Conservation (phyloP, 2,329 filamentous ascomycete genomes). For the Alternaria arbusti region DNA sequence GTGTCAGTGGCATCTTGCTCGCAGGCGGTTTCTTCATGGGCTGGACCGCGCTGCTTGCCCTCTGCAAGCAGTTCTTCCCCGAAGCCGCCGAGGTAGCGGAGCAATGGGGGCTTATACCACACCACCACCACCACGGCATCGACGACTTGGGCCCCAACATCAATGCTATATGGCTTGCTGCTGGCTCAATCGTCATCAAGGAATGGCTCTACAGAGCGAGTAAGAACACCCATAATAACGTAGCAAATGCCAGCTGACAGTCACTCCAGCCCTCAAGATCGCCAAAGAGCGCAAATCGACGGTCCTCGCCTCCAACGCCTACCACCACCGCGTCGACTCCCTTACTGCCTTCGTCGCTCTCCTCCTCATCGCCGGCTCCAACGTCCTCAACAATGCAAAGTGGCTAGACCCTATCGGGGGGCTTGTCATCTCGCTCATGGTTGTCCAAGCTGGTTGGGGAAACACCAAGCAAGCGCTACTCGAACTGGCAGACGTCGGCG, state of each 20-base stretch:
- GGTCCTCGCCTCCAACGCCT: conserved; percentile 91
- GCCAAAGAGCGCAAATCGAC: conserved; percentile 93
- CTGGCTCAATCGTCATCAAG: conserved; percentile 87
- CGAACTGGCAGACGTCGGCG: conserved; percentile 88
- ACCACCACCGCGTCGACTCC: conserved; percentile 96
- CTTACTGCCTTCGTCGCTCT: conserved; percentile 94
- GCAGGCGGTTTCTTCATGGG: conserved; percentile 93
- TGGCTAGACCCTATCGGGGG: conserved; percentile 97
- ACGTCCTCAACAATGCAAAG: conserved; percentile 80
- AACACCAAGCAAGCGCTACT: conserved; percentile 84
- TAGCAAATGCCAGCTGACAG: conserved; percentile 28
- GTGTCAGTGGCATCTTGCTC: conserved; percentile 89
- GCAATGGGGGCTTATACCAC: conserved; percentile 53
- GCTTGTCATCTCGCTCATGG: conserved; percentile 89
- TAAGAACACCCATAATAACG: conserved; percentile 50
- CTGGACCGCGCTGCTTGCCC: conserved; percentile 66
- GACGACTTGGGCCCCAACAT: conserved; percentile 77
- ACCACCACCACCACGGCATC: conserved; percentile 68
- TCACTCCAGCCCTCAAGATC: conserved; percentile 81
- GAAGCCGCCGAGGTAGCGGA: conserved; percentile 52
- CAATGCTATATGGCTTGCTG: conserved; percentile 93
- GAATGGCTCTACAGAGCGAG: conserved; percentile 97
- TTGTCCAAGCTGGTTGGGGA: conserved; percentile 85
- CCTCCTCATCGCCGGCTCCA: conserved; percentile 85
- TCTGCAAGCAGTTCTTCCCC: conserved; percentile 57